These are phyloP conservation scores for Dissophora globulifera DNA, from an alignment of 192 early-diverging fungal species.

Conservation along the genomic window DNA sequence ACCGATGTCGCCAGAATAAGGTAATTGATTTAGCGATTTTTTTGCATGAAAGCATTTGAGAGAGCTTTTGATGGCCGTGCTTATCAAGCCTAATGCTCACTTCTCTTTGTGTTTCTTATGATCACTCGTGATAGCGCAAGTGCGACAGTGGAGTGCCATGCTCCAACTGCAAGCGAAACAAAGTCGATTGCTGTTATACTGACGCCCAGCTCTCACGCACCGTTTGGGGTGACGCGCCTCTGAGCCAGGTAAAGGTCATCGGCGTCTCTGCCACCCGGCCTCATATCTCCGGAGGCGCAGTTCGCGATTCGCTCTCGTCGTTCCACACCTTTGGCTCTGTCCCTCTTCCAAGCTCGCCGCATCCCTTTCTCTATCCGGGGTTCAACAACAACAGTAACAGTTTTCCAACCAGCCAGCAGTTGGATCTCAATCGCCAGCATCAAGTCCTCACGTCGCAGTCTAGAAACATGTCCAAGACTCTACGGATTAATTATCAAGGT, in stretches of 20 bases:
- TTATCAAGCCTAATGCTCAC: neutral
- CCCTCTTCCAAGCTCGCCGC: too few species aligned
- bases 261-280: slow-evolving; percentile 21
- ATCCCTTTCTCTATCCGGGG: neutral
- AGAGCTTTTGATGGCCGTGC: neutral
- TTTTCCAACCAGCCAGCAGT: neutral
- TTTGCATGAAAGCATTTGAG: neutral
- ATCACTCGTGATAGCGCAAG: slow-evolving; percentile 20
- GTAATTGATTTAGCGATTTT: neutral
- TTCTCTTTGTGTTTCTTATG: neutral
- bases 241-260: slow-evolving; percentile 27
- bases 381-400: too few species aligned
- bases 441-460: slow-evolving; percentile 14
- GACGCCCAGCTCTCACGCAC: slow-evolving; percentile 33
- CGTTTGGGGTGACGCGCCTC: slow-evolving; percentile 26
- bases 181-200: slow-evolving; percentile 27
- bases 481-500: slow-evolving; percentile 19
- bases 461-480: neutral
- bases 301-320: neutral
- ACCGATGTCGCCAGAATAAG: slow-evolving; percentile 42
- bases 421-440: slow-evolving; percentile 1
- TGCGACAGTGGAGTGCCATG: slow-evolving; percentile 33
- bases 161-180: slow-evolving; percentile 23
- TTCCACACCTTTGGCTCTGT: neutral
- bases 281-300: neutral